phyloP scores from a whole-genome alignment of 2,329 filamentous ascomycete genomes.

The Rhinocladiella mackenziei region DNA sequence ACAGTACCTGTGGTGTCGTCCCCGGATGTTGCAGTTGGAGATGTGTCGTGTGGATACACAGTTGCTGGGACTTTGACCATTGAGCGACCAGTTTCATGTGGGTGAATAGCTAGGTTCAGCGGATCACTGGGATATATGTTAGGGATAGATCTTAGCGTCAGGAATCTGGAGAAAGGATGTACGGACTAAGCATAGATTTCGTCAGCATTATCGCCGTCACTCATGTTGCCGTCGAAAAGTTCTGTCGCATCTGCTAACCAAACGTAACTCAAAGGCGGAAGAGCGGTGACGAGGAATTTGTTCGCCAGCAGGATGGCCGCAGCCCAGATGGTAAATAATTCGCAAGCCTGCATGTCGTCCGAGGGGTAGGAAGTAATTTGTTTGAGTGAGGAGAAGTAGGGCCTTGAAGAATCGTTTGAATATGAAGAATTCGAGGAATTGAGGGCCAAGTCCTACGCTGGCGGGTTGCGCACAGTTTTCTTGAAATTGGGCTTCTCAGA shows the following conservation, averaged over 20 bases:
- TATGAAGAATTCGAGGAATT: conserved; percentile 8
- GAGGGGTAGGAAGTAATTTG: background rate
- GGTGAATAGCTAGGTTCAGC: background rate
- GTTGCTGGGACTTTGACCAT: conserved; percentile 7
- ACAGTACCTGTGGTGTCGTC: background rate
- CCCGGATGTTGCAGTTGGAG: conserved; percentile 3
- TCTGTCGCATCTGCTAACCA: conserved; percentile 4
- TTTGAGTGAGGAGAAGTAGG: background rate
- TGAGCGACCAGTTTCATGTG: conserved; percentile 1
- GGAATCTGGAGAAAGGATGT: too few relatives aligned
- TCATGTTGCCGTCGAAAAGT: background rate
- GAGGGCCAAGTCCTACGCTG: too few relatives aligned
- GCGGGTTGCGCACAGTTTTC: conserved; percentile 12
- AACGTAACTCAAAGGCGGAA: conserved; percentile 15
- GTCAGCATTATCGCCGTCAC: background rate
- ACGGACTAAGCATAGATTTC: too few relatives aligned
- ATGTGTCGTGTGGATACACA: conserved; percentile 18
- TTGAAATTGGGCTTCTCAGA: conserved; percentile 5
- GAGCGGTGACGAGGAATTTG: conserved; percentile 10
- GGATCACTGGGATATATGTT: too few relatives aligned
- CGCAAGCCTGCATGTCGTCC: conserved; percentile 6
- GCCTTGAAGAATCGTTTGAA: background rate
- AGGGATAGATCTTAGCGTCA: too few relatives aligned
- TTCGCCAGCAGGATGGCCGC: conserved; percentile 5
- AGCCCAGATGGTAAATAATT: conserved; percentile 1